phyloP scores from a whole-genome alignment of 371 early-diverging fungal genomes.

The Blakeslea trispora region DNA sequence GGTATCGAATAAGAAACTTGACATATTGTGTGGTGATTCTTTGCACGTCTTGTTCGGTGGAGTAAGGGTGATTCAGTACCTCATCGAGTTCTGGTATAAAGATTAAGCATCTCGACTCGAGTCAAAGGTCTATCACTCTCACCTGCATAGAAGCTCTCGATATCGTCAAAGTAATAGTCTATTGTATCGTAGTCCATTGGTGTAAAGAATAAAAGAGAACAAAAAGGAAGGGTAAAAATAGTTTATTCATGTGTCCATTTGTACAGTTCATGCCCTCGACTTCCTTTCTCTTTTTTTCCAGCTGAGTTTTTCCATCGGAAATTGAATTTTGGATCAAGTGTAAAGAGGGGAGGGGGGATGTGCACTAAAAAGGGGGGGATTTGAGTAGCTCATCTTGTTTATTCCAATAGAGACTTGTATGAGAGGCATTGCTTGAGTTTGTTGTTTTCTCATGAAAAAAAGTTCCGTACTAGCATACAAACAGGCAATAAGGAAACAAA shows the following conservation, averaged over 20 bases:
- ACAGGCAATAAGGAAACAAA: no score
- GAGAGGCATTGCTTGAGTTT: no score
- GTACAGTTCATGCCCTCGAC: neutral
- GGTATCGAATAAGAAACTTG: constrained; percentile 42
- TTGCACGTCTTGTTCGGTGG: constrained; percentile 35
- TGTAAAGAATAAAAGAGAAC: constrained; percentile 13
- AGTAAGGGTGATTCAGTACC: constrained; percentile 41
- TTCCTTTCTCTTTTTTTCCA: neutral
- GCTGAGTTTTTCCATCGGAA: neutral
- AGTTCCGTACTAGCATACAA: no score
- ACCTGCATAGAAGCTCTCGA: constrained; percentile 55
- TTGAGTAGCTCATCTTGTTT: no score
- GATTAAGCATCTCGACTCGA: neutral
- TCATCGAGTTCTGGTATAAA: constrained; percentile 48
- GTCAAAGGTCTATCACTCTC: constrained; percentile 8
- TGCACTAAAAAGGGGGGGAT: no score
- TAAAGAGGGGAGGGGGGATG: no score
- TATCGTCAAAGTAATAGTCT: constrained; percentile 49
- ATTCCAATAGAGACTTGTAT: no score
- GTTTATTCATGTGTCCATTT: constrained; percentile 2
- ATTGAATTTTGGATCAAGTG: neutral
- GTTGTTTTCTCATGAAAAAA: no score
- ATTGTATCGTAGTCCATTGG: constrained; percentile 37
- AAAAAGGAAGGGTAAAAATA: constrained; percentile 1
- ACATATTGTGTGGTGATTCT: constrained; percentile 43